A percentile compares a stretch with the other conserved stretches of the same genome.
These are phyloP conservation scores for Vigna radiata DNA, from an alignment of 306 rosid species.

Conservation along the genomic window DNA sequence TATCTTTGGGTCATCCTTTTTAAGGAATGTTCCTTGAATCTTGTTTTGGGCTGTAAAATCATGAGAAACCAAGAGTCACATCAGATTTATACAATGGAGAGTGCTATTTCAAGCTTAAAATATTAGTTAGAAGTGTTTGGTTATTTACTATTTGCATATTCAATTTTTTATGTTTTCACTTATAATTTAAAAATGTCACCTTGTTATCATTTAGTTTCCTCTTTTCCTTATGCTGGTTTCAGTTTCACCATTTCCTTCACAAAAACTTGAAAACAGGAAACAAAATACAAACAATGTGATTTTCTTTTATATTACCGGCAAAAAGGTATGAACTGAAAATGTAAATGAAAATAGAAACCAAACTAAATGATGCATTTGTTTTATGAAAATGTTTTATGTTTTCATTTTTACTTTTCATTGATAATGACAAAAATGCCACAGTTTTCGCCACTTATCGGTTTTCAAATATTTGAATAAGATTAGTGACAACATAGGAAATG, in stretches of 20 bases:
- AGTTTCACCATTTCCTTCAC: constrained; percentile 5
- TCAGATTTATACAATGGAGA: constrained; percentile 39
- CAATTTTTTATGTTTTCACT: not conserved
- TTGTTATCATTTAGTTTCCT: constrained; percentile 17
- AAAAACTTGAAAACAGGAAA: constrained; percentile 12
- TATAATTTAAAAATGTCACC: not conserved
- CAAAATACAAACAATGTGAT: constrained; percentile 12
- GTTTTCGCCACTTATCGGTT: not conserved
- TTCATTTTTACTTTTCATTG: not conserved
- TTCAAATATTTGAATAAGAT: constrained; percentile 22
- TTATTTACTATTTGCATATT: constrained; percentile 5
- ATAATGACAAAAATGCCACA: not conserved
- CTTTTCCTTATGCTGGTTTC: constrained; percentile 16
- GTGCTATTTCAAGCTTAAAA: constrained; percentile 32
- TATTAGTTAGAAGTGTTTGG: constrained; percentile 6
- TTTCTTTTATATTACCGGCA: not conserved
- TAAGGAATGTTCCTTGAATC: constrained; percentile 73
- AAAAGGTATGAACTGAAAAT: constrained; percentile 10
- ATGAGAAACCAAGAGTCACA: constrained; percentile 43
- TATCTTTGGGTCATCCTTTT: constrained; percentile 91
- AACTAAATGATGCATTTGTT: not conserved
- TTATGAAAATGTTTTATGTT: not conserved
- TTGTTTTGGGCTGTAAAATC: constrained; percentile 63
- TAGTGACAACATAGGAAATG: not conserved
- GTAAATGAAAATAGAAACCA: constrained; percentile 11